Evolutionary conservation across 163 green algal genomes (phyloP), one percentile per base, ranked within the genome.

Genomic region (Prototheca wickerhamii): DNA sequence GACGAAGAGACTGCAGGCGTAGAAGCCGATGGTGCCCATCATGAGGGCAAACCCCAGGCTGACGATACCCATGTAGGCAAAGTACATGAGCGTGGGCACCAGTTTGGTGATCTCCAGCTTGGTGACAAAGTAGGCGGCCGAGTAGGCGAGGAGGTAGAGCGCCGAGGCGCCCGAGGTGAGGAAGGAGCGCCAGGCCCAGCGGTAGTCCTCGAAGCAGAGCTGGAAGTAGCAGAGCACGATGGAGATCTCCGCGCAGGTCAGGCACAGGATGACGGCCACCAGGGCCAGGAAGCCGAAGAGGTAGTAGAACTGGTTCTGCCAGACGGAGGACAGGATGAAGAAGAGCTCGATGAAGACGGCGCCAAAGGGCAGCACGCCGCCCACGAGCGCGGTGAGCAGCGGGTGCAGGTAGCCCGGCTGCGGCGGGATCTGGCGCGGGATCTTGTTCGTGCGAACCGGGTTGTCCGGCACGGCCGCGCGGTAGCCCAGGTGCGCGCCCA

Each of bases 301-400:
- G 83, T 98, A 98, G 79, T 98, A 98, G 80, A 97, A 96, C 71
- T 84, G 87, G 73, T 96, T 85, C 56, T 96, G 85, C 91, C 93
- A 99, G 66, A 99, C 94, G 67, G 85, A 95, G 2, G 89, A 96
- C 21, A 99, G 82, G 77, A 98, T 96, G 84, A 99, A 99, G 82
- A 98, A 99, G 21, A 99, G 86, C 84, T 99, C 93, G 58, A 98
- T 98, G 86, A 98, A 98, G 23, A 99, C 89, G 0, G 92, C 91
- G 33, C 90, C 90, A 73, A 97, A 97, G 3, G 92, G 92, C 67
- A 98, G 82, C 60, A 97, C 86, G 62, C 91, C 92, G n/a, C 90
- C 93, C 51, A 97, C 82, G 20, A 96, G 64, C 43, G 92, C 83
- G 44, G 80, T 90, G 67, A 97, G 89, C 29, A 87, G 44, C 1